Evolutionary conservation across 2,329 filamentous ascomycete genomes (phyloP).

Genomic region (Colletotrichum sp.): DNA sequence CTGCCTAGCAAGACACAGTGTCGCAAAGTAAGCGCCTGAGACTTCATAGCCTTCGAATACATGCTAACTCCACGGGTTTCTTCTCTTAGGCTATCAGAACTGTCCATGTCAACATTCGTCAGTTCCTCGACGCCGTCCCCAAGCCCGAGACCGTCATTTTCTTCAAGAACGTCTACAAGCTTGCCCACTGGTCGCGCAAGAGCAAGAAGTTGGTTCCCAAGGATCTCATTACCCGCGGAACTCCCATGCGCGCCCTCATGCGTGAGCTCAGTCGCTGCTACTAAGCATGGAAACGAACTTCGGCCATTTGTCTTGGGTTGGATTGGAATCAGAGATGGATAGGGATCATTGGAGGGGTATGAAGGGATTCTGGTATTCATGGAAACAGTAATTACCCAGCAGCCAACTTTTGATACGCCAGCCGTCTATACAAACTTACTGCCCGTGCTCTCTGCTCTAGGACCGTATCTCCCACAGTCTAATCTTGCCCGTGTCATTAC

Average conservation of each 20-base stretch:
- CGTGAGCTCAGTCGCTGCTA: background rate
- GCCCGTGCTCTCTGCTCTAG: constrained; percentile 39
- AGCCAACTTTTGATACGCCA: background rate
- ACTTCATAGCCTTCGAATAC: background rate
- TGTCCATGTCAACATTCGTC: constrained; percentile 53
- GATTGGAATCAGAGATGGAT: background rate
- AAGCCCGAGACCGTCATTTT: constrained; percentile 28
- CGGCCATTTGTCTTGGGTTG: background rate
- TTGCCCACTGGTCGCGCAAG: constrained; percentile 39
- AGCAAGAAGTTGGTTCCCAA: constrained; percentile 48
- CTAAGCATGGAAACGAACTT: background rate
- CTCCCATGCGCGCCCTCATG: constrained; percentile 43
- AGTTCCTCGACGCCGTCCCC: constrained; percentile 46
- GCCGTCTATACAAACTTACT: background rate
- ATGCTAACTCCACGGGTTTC: background rate
- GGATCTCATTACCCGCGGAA: constrained; percentile 42
- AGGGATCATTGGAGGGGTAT: background rate
- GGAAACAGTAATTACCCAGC: background rate
- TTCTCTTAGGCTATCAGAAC: constrained; percentile 40
- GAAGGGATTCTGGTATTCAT: background rate
- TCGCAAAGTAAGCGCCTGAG: constrained; percentile 38
- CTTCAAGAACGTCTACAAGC: constrained; percentile 35
- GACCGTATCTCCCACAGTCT: constrained; percentile 86
- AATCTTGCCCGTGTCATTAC: constrained; percentile 88
- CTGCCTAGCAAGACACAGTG: constrained; percentile 50